phyloP scores from a whole-genome alignment of 805 yeast genomes.

The Kluyveromyces wickerhamii region DNA sequence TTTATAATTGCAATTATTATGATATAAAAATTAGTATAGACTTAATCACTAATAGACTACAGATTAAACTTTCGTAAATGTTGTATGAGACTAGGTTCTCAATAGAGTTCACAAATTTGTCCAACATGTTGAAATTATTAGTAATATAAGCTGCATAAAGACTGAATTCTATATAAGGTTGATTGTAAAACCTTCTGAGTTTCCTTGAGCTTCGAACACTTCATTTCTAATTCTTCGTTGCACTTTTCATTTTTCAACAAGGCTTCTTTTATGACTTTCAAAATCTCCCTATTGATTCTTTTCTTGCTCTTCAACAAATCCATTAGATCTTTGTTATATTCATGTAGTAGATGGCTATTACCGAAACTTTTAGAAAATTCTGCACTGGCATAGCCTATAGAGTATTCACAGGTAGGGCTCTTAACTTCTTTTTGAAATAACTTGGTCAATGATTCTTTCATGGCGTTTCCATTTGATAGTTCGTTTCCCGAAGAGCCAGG shows the following conservation, averaged over 20 bases:
- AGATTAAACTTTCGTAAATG: too few relatives aligned
- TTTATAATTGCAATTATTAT: too few relatives aligned
- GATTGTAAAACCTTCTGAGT: neutral
- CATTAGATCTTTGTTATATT: neutral
- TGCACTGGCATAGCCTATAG: neutral
- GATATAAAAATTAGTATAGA: too few relatives aligned
- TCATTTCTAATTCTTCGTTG: neutral
- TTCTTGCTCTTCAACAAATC: neutral
- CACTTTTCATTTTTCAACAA: neutral
- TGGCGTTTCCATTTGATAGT: neutral
- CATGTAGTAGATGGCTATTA: neutral
- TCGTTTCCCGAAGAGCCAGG: neutral
- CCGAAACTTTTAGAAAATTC: neutral
- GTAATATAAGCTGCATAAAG: constrained; percentile 1
- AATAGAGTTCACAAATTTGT: too few relatives aligned
- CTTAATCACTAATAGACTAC: too few relatives aligned
- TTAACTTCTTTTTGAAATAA: neutral
- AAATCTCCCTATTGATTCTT: neutral
- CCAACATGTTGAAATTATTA: too few relatives aligned
- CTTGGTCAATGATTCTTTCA: neutral
- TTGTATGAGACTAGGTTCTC: too few relatives aligned
- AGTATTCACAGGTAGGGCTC: neutral
- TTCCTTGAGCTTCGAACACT: neutral
- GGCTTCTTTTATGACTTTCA: neutral
- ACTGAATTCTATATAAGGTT: constrained; percentile 1